Percentiles rank a stretch among this genome's conserved stretches.
phyloP scores from a whole-genome alignment of 306 rosid genomes.

The Gastrolobium bilobum region DNA sequence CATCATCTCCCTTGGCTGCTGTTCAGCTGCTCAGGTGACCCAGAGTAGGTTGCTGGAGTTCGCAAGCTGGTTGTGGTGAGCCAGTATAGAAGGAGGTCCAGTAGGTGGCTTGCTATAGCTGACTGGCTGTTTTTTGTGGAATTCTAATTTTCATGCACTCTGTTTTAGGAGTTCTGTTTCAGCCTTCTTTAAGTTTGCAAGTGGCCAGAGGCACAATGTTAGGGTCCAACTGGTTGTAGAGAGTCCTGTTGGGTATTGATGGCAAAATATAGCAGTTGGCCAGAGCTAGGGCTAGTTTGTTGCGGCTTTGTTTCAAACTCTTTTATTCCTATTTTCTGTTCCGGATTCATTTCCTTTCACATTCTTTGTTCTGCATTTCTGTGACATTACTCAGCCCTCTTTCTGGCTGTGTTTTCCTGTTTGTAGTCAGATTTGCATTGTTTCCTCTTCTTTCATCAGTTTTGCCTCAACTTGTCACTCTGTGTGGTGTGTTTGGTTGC shows the following conservation, averaged over 20 bases:
- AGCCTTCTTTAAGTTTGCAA: background rate
- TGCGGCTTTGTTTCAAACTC: background rate
- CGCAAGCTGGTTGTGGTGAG: background rate
- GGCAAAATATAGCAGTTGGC: background rate
- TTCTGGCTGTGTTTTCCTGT: background rate
- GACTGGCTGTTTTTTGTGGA: background rate
- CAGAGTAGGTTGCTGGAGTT: background rate
- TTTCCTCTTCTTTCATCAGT: background rate
- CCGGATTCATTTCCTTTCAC: conserved; percentile 2
- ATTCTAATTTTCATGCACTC: background rate
- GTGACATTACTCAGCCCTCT: background rate
- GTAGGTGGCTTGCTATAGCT: background rate
- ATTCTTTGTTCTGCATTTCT: conserved; percentile 12
- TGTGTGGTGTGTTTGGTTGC: background rate
- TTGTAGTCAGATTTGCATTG: background rate
- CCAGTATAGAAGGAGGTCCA: too few relatives aligned
- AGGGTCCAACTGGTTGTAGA: background rate
- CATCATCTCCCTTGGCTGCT: background rate
- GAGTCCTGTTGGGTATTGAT: background rate
- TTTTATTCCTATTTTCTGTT: conserved; percentile 16
- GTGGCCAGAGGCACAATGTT: background rate
- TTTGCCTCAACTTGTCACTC: background rate
- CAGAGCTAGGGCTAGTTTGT: background rate
- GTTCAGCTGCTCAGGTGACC: background rate
- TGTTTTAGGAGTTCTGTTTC: conserved; percentile 3